These are phyloP conservation scores for Candida insectalens DNA, from an alignment of 805 yeast species.

Conservation along the genomic window DNA sequence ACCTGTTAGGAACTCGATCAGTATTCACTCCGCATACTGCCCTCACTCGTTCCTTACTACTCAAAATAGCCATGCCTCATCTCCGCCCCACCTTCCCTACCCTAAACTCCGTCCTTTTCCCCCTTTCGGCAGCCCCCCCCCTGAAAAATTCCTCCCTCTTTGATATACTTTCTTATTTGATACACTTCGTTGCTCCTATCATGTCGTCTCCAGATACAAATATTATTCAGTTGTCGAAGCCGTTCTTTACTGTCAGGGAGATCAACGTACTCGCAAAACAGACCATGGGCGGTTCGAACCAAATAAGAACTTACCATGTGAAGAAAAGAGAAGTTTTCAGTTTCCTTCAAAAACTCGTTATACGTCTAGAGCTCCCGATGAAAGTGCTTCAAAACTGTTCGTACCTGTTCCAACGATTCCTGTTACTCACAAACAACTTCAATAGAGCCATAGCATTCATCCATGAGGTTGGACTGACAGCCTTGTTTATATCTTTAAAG, in stretches of 20 bases:
- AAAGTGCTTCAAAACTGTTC: slow-evolving; percentile 61
- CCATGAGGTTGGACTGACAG: slow-evolving; percentile 56
- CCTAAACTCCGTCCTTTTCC: no score
- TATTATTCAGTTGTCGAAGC: slow-evolving; percentile 25
- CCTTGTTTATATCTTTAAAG: slow-evolving; percentile 64
- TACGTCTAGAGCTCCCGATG: slow-evolving; percentile 54
- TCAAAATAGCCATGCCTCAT: no score
- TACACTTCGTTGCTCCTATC: no score
- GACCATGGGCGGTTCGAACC: slow-evolving; percentile 11
- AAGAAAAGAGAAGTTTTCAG: slow-evolving; percentile 34
- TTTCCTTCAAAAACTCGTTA: slow-evolving; percentile 43
- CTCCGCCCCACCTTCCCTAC: no score
- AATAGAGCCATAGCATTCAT: slow-evolving; percentile 35
- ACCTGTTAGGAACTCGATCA: no score
- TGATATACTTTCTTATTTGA: no score
- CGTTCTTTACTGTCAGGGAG: slow-evolving; percentile 21
- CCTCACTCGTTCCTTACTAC: no score
- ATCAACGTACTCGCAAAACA: slow-evolving; percentile 13
- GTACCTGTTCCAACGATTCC: slow-evolving; percentile 64
- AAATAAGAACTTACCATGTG: slow-evolving; percentile 12
- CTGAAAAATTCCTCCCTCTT: no score
- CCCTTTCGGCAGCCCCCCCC: no score
- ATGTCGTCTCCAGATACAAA: no score
- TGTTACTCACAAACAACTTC: slow-evolving; percentile 49
- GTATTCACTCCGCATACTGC: no score